A percentile compares a stretch with the other conserved stretches of the same genome.
phyloP scores from a whole-genome alignment of 2,329 filamentous ascomycete genomes.

The Ophiocordyceps sinensis region DNA sequence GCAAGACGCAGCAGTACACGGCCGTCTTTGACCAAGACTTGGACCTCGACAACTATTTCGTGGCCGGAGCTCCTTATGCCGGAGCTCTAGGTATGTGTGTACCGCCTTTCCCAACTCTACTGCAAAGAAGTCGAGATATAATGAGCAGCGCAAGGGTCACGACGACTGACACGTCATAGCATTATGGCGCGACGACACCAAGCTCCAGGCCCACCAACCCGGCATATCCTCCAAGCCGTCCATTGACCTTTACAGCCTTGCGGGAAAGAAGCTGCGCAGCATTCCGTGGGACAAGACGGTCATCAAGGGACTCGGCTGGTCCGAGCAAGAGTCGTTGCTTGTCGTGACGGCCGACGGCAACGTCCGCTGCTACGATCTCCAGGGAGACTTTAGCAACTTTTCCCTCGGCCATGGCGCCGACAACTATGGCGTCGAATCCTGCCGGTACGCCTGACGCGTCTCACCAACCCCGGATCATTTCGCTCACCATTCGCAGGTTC shows the following conservation, averaged over 20 bases:
- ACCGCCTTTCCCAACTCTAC: neutral
- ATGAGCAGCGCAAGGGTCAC: neutral
- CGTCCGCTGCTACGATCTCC: constrained; percentile 82
- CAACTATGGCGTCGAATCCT: constrained; percentile 74
- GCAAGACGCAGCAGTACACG: constrained; percentile 86
- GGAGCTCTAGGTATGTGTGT: constrained; percentile 68
- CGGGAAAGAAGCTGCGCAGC: constrained; percentile 72
- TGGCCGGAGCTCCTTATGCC: constrained; percentile 82
- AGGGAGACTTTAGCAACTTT: constrained; percentile 90
- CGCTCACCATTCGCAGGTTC: constrained; percentile 34
- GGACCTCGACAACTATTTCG: constrained; percentile 87
- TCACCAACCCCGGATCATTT: too few species aligned
- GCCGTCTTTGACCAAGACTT: constrained; percentile 85
- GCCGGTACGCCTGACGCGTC: constrained; percentile 32
- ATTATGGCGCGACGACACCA: constrained; percentile 76
- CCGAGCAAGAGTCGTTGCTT: constrained; percentile 82
- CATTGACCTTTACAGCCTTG: constrained; percentile 89
- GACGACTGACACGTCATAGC: constrained; percentile 33
- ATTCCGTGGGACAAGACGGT: constrained; percentile 86
- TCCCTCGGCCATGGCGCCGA: constrained; percentile 82
- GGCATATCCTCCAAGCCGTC: constrained; percentile 59
- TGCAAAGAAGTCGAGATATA: too few species aligned
- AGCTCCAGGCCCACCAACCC: constrained; percentile 65
- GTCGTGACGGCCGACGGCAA: constrained; percentile 82
- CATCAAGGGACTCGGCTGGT: constrained; percentile 87